Evolutionary conservation across 345 rosid genomes (phyloP).

Genomic region (Camelina neglecta): DNA sequence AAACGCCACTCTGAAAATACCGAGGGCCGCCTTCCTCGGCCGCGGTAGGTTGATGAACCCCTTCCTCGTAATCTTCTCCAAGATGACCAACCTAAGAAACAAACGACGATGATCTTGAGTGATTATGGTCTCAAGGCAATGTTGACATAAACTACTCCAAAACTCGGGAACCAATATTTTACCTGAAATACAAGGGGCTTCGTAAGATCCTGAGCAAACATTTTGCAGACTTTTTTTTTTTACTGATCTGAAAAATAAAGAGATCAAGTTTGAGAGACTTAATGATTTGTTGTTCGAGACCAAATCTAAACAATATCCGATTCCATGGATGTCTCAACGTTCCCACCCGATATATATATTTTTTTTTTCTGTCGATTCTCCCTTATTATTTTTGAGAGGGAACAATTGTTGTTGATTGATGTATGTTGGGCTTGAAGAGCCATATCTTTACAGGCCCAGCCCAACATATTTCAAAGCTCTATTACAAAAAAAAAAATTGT

Average conservation of each 20-base stretch:
- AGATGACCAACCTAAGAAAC: constrained; percentile 68
- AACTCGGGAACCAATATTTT: constrained; percentile 4
- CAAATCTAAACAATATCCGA: no score
- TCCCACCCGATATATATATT: no score
- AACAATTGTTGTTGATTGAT: no score
- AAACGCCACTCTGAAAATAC: constrained; percentile 58
- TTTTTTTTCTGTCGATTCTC: no score
- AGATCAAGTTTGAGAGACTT: no score
- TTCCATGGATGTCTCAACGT: no score
- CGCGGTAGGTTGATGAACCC: constrained; percentile 84
- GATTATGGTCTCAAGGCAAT: constrained; percentile 6
- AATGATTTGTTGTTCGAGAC: no score
- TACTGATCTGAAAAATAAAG: constrained; percentile 2
- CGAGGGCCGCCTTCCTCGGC: constrained; percentile 68
- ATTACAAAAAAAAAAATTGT: background rate
- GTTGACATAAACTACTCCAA: background rate
- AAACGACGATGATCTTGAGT: background rate
- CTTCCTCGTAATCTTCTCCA: constrained; percentile 73
- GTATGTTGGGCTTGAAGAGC: no score
- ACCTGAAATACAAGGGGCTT: constrained; percentile 65
- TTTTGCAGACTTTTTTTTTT: constrained; percentile 34
- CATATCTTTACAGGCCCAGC: background rate
- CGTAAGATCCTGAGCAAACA: constrained; percentile 53
- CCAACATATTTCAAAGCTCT: constrained; percentile 1
- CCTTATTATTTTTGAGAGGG: no score